A percentile compares a stretch with the other conserved stretches of the same genome.
phyloP scores from a whole-genome alignment of 2,329 filamentous ascomycete species.

The Claviceps fusiformis region DNA sequence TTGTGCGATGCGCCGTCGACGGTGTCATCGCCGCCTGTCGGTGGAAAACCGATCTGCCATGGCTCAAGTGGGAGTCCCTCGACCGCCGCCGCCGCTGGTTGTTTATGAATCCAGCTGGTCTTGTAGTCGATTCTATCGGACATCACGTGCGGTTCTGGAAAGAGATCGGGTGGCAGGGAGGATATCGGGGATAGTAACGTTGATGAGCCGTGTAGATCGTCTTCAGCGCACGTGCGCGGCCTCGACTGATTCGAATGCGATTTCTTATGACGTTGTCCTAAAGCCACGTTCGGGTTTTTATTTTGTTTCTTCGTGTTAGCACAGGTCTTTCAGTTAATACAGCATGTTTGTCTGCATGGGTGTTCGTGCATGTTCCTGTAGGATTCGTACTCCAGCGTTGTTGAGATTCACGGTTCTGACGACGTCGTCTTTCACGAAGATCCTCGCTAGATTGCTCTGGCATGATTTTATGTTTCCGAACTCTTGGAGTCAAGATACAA shows the following conservation, averaged over 20 bases:
- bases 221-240: neutral
- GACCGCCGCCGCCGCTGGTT: neutral
- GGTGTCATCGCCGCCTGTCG: neutral
- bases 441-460: conserved; percentile 9
- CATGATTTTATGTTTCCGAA: conserved; percentile 8
- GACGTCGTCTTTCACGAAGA: neutral
- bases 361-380: neutral
- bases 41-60: neutral
- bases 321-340: neutral
- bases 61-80: neutral
- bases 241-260: neutral
- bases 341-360: neutral
- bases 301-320: neutral
- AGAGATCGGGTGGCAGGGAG: neutral
- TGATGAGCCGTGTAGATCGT: neutral
- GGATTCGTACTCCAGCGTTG: neutral
- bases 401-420: conserved; percentile 1
- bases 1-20: neutral
- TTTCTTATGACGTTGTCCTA: neutral
- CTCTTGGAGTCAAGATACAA: neutral
- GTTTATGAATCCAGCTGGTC: neutral
- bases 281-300: neutral
- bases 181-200: neutral
- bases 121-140: neutral
- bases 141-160: neutral